phyloP scores from a whole-genome alignment of 768 basidiomycete species.

The Tulasnella sp. region DNA sequence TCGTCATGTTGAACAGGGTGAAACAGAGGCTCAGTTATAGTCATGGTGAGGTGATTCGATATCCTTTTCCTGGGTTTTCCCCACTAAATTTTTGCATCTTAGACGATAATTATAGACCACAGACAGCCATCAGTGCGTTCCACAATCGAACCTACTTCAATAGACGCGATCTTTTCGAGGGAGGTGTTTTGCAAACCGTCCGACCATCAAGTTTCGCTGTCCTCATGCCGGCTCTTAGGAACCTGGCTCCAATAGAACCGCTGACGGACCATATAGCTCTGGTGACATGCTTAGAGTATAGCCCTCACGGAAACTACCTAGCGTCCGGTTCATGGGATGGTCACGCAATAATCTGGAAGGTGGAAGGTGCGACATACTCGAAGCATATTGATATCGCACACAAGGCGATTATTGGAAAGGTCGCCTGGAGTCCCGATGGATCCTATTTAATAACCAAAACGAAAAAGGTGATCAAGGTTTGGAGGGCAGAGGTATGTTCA shows the following conservation, averaged over 20 bases:
- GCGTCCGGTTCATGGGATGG: conserved; percentile 50
- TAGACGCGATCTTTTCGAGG: too few species aligned
- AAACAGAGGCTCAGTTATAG: too few species aligned
- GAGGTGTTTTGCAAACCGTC: too few species aligned
- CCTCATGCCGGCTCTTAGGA: conserved; percentile 43
- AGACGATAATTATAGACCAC: too few species aligned
- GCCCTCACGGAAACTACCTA: conserved; percentile 57
- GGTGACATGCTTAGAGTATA: conserved; percentile 62
- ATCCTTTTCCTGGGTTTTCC: too few species aligned
- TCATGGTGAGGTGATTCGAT: too few species aligned
- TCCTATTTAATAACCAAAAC: conserved; percentile 51
- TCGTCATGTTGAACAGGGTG: too few species aligned
- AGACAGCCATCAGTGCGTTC: too few species aligned
- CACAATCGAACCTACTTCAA: too few species aligned
- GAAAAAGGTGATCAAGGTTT: conserved; percentile 51
- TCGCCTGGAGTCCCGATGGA: conserved; percentile 63
- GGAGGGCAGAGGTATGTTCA: conserved; percentile 44
- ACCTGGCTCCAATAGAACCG: conserved; percentile 45
- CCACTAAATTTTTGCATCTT: too few species aligned
- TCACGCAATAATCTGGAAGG: conserved; percentile 2
- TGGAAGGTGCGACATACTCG: conserved; percentile 36
- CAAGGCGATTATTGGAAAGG: conserved; percentile 56
- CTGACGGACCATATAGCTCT: conserved; percentile 48
- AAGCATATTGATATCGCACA: conserved; percentile 55
- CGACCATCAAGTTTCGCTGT: conserved; percentile 41